phyloP scores from a whole-genome alignment of 2,329 filamentous ascomycete genomes.

The Microcera coccophila region DNA sequence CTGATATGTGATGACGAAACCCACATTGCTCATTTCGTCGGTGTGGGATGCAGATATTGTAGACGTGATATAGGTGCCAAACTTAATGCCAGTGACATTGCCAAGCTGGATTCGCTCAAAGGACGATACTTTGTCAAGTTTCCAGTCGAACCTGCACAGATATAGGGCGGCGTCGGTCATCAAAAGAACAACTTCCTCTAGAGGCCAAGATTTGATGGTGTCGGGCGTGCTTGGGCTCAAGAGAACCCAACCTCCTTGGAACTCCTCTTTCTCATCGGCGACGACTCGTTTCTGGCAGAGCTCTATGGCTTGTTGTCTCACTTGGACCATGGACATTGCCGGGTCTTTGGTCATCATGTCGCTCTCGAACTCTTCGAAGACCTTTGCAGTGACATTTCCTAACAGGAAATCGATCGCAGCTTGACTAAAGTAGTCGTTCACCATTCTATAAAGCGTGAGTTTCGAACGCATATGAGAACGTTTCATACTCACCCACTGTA shows the following conservation, averaged over 20 bases:
- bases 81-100: conserved; percentile 67
- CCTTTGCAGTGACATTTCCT: conserved; percentile 76
- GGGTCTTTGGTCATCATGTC: conserved; percentile 93
- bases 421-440: conserved; percentile 96
- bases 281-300: conserved; percentile 83
- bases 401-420: conserved; percentile 91
- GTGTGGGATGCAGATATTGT: conserved; percentile 74
- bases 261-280: conserved; percentile 75
- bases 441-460: conserved; percentile 62
- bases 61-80: conserved; percentile 86
- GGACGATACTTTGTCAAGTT: conserved; percentile 85
- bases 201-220: conserved; percentile 64
- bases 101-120: conserved; percentile 82
- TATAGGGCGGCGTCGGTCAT: conserved; percentile 84
- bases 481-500: conserved; percentile 56
- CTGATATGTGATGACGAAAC: conserved; percentile 74
- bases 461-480: background rate
- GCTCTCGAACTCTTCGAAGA: conserved; percentile 92
- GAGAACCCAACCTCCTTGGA: conserved; percentile 86
- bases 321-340: conserved; percentile 77
- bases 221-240: conserved; percentile 71
- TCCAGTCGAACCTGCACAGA: conserved; percentile 90
- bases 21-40: conserved; percentile 77
- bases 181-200: conserved; percentile 85
- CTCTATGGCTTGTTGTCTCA: conserved; percentile 86